Evolutionary conservation across 208 protist genomes (phyloP).

Genomic region (Trypanosoma congolense): DNA sequence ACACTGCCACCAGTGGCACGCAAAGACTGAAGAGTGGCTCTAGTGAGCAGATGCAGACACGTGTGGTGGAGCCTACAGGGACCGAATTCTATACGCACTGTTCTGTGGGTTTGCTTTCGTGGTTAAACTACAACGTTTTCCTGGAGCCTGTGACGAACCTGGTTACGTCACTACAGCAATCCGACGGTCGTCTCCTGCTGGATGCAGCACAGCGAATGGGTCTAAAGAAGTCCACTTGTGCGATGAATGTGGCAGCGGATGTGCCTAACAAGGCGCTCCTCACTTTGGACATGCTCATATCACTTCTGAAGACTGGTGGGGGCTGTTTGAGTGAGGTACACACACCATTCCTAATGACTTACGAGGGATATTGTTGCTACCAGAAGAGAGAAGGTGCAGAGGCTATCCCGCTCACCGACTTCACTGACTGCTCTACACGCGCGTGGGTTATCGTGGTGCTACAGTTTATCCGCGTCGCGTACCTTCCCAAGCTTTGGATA

Average conservation of each 20-base stretch:
- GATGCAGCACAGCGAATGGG: constrained; percentile 64
- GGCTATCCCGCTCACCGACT: constrained; percentile 21
- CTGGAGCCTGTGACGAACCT: constrained; percentile 52
- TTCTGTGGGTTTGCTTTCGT: constrained; percentile 41
- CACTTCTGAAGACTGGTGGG: constrained; percentile 69
- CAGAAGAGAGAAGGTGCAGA: constrained; percentile 8
- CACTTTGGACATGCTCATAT: constrained; percentile 50
- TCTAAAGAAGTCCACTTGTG: constrained; percentile 29
- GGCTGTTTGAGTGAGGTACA: constrained; percentile 71
- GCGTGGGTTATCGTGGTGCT: constrained; percentile 75
- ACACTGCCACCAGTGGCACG: neutral
- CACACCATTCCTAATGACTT: constrained; percentile 69
- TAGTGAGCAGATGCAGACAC: constrained; percentile 10
- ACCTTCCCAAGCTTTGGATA: constrained; percentile 49
- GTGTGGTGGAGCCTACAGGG: constrained; percentile 19
- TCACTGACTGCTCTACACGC: constrained; percentile 36
- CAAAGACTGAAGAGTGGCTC: neutral
- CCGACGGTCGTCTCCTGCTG: constrained; percentile 51
- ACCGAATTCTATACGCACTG: constrained; percentile 6
- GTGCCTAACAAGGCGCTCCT: constrained; percentile 4
- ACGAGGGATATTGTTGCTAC: constrained; percentile 65
- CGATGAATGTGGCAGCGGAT: neutral
- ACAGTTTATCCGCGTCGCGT: constrained; percentile 80
- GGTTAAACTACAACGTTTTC: constrained; percentile 78
- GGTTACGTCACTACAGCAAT: constrained; percentile 42